phyloP scores from a whole-genome alignment of 2,329 filamentous ascomycete genomes.

The Scleromitrula shiraiana region DNA sequence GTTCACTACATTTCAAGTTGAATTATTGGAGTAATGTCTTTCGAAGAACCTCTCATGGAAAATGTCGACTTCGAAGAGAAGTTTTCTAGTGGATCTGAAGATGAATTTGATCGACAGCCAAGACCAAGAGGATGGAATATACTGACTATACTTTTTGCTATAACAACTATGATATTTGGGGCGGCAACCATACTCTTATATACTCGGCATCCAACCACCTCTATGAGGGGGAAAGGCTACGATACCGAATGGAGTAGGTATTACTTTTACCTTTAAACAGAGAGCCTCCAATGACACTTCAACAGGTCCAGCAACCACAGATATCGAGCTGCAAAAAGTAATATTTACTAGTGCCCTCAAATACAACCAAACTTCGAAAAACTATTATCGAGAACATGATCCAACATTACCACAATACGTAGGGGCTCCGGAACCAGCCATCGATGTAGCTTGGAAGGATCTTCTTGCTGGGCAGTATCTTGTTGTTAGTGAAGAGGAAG shows the following conservation, averaged over 20 bases:
- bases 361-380: slow-evolving; percentile 14
- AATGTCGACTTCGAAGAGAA: neutral
- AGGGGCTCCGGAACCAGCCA: slow-evolving; percentile 13
- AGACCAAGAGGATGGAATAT: neutral
- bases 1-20: no score
- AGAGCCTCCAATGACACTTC: no score
- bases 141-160: neutral
- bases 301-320: slow-evolving; percentile 4
- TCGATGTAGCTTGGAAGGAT: slow-evolving; percentile 17
- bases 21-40: neutral
- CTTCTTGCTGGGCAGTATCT: slow-evolving; percentile 17
- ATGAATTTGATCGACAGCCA: neutral
- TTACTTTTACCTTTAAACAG: no score
- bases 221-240: no score
- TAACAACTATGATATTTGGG: neutral
- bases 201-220: no score
- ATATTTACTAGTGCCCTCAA: slow-evolving; percentile 18
- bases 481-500: slow-evolving; percentile 13
- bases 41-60: neutral
- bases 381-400: slow-evolving; percentile 14
- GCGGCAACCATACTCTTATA: neutral
- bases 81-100: neutral
- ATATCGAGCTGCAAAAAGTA: slow-evolving; percentile 12
- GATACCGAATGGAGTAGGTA: no score
- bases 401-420: slow-evolving; percentile 12